These are phyloP conservation scores for Castanea sativa DNA, from an alignment of 306 rosid species.

Conservation along the genomic window DNA sequence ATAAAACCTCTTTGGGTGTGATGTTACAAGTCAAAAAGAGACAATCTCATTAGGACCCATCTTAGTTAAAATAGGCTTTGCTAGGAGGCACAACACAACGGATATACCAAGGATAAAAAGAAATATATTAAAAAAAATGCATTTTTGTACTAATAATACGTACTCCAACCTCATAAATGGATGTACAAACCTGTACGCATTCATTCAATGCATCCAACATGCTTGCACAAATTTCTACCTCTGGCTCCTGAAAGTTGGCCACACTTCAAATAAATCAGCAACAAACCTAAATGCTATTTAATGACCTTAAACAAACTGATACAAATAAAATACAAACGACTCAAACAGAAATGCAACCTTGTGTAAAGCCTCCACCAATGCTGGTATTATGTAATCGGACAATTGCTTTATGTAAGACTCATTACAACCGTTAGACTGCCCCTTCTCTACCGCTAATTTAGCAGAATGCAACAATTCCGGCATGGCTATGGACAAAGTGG, in stretches of 20 bases:
- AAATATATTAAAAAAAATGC: background rate
- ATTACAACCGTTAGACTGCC: slow-evolving; percentile 83
- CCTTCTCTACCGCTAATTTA: slow-evolving; percentile 85
- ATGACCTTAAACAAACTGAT: background rate
- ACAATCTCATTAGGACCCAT: no score
- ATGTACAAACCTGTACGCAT: slow-evolving; percentile 75
- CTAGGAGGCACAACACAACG: background rate
- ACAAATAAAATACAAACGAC: background rate
- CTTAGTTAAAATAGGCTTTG: no score
- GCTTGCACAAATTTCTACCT: slow-evolving; percentile 89
- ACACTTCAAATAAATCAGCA: background rate
- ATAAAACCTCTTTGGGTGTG: no score
- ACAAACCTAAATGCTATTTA: background rate
- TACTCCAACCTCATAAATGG: slow-evolving; percentile 5
- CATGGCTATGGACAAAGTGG: slow-evolving; percentile 62
- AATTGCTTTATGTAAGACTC: slow-evolving; percentile 82
- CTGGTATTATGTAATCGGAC: slow-evolving; percentile 91
- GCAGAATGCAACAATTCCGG: slow-evolving; percentile 91
- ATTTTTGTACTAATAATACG: background rate
- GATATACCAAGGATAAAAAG: background rate
- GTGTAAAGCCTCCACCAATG: slow-evolving; percentile 92
- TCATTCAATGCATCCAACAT: slow-evolving; percentile 89
- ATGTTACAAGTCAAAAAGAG: no score
- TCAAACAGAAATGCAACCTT: slow-evolving; percentile 49
- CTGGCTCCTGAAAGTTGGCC: slow-evolving; percentile 75